Percentiles rank a stretch among this genome's conserved stretches.
phyloP scores from a whole-genome alignment of 257 asterid genomes.

The Rhazya stricta region DNA sequence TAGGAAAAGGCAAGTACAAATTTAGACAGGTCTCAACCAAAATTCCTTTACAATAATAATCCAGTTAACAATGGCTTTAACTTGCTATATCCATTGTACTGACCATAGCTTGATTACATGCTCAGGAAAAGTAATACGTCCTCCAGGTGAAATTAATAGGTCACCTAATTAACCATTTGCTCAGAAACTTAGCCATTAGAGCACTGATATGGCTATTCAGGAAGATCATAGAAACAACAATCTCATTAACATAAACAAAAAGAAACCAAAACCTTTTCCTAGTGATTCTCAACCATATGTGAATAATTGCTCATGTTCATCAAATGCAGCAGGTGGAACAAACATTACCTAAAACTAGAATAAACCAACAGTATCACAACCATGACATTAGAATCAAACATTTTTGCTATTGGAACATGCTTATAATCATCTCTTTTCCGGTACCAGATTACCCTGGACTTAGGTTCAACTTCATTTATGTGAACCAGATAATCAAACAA shows the following conservation, averaged over 20 bases:
- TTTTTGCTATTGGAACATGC: not conserved
- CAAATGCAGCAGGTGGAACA: not conserved
- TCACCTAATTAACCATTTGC: not conserved
- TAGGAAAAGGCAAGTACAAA: not conserved
- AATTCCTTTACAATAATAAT: not conserved
- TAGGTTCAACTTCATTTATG: not conserved
- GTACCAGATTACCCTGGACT: not conserved
- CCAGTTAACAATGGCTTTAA: too few relatives aligned
- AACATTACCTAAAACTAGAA: not conserved
- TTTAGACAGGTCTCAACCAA: not conserved
- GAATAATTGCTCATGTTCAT: not conserved
- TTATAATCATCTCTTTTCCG: too few relatives aligned
- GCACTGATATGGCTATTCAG: too few relatives aligned
- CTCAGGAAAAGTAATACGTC: not conserved
- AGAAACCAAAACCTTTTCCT: not conserved
- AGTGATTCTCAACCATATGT: not conserved
- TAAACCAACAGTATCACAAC: not conserved
- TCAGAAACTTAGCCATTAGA: not conserved
- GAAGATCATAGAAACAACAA: not conserved
- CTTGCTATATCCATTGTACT: too few relatives aligned
- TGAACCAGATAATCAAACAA: not conserved
- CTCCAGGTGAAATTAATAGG: not conserved
- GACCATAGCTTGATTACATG: too few relatives aligned
- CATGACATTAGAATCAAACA: not conserved
- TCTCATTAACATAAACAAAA: not conserved